phyloP scores from a whole-genome alignment of 2,329 filamentous ascomycete species.

The Fusarium sp. region DNA sequence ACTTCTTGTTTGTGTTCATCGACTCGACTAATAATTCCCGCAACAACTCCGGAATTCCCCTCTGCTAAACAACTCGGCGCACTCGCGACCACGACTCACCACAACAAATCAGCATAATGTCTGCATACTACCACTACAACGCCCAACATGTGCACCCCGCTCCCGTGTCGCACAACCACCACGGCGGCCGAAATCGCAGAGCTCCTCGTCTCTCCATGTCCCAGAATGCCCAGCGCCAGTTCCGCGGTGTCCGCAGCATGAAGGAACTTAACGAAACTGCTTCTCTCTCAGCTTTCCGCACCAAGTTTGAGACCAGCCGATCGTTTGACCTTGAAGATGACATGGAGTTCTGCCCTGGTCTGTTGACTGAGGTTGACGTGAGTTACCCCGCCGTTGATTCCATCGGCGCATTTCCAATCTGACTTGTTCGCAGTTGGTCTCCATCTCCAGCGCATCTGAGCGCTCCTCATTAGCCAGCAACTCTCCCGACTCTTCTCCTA shows the following conservation, averaged over 20 bases:
- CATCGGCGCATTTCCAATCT: slow-evolving; percentile 43
- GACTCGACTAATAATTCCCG: slow-evolving; percentile 49
- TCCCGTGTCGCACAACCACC: slow-evolving; percentile 80
- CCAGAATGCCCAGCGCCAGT: slow-evolving; percentile 89
- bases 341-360: slow-evolving; percentile 92
- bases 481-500: slow-evolving; percentile 91
- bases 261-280: slow-evolving; percentile 88
- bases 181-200: slow-evolving; percentile 87
- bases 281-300: slow-evolving; percentile 82
- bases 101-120: slow-evolving; percentile 63
- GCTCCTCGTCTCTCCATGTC: slow-evolving; percentile 84
- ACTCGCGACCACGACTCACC: slow-evolving; percentile 12
- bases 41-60: slow-evolving; percentile 41
- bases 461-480: slow-evolving; percentile 95
- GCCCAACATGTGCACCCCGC: slow-evolving; percentile 71
- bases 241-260: slow-evolving; percentile 86
- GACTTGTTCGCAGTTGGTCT: slow-evolving; percentile 77
- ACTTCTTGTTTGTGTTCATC: slow-evolving; percentile 37
- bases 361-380: slow-evolving; percentile 96
- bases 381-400: slow-evolving; percentile 57
- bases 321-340: slow-evolving; percentile 98
- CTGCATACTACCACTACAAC: slow-evolving; percentile 75
- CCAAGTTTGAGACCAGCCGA: slow-evolving; percentile 89
- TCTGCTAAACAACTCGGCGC: slow-evolving; percentile 31
- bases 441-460: slow-evolving; percentile 93